These are phyloP conservation scores for Anisodus tanguticus DNA, from an alignment of 257 asterid genomes.

Conservation along the genomic window DNA sequence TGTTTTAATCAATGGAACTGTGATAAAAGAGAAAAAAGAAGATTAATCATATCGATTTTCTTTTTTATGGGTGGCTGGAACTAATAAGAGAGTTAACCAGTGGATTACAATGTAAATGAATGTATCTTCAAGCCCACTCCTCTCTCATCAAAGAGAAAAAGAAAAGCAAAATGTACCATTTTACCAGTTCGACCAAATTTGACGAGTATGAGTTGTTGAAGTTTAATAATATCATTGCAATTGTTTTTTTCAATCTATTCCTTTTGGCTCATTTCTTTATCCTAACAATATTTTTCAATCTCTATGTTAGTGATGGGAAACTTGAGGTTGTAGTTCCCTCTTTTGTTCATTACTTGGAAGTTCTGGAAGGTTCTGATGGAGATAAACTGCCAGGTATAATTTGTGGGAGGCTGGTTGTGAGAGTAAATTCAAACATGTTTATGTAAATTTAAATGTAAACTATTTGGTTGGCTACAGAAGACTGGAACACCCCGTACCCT, in stretches of 20 bases:
- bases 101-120: constrained; percentile 23
- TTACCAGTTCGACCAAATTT: constrained; percentile 5
- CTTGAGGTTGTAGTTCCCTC: constrained; percentile 94
- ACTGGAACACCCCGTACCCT: not conserved
- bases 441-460: constrained; percentile 8
- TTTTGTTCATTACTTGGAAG: constrained; percentile 98
- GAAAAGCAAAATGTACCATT: constrained; percentile 14
- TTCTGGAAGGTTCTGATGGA: constrained; percentile 98
- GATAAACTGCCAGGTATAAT: constrained; percentile 91
- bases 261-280: not conserved
- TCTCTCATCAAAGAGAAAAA: not conserved
- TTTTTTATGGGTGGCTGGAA: constrained; percentile 8
- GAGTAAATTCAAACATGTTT: constrained; percentile 14
- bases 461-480: constrained; percentile 25
- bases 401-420: constrained; percentile 13
- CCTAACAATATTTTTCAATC: constrained; percentile 26
- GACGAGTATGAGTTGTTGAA: constrained; percentile 8
- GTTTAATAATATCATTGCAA: constrained; percentile 3
- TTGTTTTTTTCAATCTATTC: not conserved
- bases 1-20: not conserved
- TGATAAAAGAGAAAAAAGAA: not conserved
- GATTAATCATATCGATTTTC: not conserved
- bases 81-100: constrained; percentile 4
- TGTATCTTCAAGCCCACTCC: constrained; percentile 5
- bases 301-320: constrained; percentile 82